Evolutionary conservation across 345 rosid genomes (phyloP).

Genomic region (Camelina hispida): DNA sequence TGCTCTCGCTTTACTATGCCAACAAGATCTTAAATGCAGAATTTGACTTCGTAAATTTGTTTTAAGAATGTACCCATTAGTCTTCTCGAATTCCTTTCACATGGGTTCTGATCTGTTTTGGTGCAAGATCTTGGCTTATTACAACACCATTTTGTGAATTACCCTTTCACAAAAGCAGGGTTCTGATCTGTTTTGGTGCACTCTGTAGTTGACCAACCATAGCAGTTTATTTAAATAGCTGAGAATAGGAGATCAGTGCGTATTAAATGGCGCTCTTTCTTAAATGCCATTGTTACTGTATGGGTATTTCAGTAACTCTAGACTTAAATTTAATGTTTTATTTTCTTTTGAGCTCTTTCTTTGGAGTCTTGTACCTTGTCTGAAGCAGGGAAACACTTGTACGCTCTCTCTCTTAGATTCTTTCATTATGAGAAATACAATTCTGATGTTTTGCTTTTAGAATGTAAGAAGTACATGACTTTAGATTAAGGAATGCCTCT

Average conservation of each 20-base stretch:
- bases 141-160: constrained; percentile 17
- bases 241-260: not conserved
- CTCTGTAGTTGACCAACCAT: constrained; percentile 23
- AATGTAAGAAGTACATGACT: not conserved
- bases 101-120: constrained; percentile 25
- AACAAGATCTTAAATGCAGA: constrained; percentile 18
- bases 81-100: not conserved
- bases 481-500: not conserved
- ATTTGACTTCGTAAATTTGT: not conserved
- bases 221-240: not conserved
- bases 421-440: not conserved
- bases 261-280: constrained; percentile 3
- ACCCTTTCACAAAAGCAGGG: not conserved
- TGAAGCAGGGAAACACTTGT: not conserved
- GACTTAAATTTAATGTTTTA: not conserved
- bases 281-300: constrained; percentile 7
- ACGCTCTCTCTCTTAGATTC: not conserved
- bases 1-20: constrained; percentile 1
- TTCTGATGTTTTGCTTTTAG: not conserved
- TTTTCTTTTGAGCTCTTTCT: constrained; percentile 3
- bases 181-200: not conserved
- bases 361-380: not conserved
- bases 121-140: constrained; percentile 20
- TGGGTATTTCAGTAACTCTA: not conserved
- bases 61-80: constrained; percentile 5